phyloP scores from a whole-genome alignment of 768 basidiomycete genomes.

The Solioccasus polychromus region DNA sequence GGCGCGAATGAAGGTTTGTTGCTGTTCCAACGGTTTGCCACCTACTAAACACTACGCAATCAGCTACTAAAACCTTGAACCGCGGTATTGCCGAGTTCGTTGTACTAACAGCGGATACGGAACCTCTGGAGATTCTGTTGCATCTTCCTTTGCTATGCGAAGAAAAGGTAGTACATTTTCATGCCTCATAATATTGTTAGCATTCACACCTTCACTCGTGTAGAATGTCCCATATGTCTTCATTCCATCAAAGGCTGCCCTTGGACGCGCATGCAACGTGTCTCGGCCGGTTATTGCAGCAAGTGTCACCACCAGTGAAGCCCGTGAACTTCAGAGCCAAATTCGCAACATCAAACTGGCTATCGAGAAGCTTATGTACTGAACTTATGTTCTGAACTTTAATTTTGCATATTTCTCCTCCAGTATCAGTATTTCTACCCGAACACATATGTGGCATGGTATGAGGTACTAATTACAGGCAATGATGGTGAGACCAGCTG shows the following conservation, averaged over 20 bases:
- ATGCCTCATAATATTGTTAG: neutral
- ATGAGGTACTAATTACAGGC: slow-evolving; percentile 1
- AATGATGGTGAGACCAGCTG: neutral
- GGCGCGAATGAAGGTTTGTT: slow-evolving; percentile 93
- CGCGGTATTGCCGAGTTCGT: slow-evolving; percentile 98
- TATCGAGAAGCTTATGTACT: slow-evolving; percentile 68
- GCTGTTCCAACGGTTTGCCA: neutral
- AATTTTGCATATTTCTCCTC: neutral
- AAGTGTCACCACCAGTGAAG: slow-evolving; percentile 95
- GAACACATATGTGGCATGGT: slow-evolving; percentile 10
- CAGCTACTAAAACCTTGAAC: slow-evolving; percentile 97
- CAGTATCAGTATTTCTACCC: slow-evolving; percentile 7
- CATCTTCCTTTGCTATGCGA: slow-evolving; percentile 97
- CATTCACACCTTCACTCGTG: neutral
- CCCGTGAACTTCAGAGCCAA: slow-evolving; percentile 85
- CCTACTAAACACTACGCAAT: slow-evolving; percentile 6
- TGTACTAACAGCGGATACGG: slow-evolving; percentile 93
- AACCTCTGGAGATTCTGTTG: slow-evolving; percentile 95
- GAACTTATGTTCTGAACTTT: too few species aligned
- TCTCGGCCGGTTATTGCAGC: slow-evolving; percentile 93
- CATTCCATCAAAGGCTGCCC: slow-evolving; percentile 90
- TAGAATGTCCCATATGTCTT: slow-evolving; percentile 97
- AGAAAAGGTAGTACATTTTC: slow-evolving; percentile 70
- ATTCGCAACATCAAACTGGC: slow-evolving; percentile 82
- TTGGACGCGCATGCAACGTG: slow-evolving; percentile 95